phyloP scores from a whole-genome alignment of 768 basidiomycete genomes.

The Suillus americanus region DNA sequence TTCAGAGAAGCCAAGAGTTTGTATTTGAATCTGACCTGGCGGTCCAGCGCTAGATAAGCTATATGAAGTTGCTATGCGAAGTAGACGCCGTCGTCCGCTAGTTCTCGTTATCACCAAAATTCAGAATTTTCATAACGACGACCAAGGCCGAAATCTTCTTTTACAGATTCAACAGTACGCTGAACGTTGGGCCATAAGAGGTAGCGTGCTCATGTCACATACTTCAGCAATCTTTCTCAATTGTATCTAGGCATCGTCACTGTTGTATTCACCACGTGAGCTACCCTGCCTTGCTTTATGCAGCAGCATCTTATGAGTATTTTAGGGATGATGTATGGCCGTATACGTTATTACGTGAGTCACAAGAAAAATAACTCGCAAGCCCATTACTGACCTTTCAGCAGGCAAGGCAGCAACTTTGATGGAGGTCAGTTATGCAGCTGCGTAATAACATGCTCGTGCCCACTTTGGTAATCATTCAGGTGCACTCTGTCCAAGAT shows the following conservation, averaged over 20 bases:
- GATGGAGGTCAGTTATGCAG: conserved; percentile 55
- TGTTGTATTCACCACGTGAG: conserved; percentile 75
- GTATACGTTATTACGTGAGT: conserved; percentile 63
- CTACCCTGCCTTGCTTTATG: conserved; percentile 13
- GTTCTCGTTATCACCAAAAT: conserved; percentile 83
- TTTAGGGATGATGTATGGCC: conserved; percentile 85
- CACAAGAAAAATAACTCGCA: conserved; percentile 11
- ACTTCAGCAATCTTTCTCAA: conserved; percentile 5
- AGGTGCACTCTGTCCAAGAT: conserved; percentile 75
- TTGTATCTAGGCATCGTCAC: conserved; percentile 61
- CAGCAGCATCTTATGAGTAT: conserved; percentile 17
- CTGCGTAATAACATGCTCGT: not conserved
- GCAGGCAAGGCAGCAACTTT: conserved; percentile 68
- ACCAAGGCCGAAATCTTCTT: conserved; percentile 75
- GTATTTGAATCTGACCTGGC: not conserved
- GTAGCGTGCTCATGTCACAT: conserved; percentile 32
- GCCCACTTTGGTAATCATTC: conserved; percentile 3
- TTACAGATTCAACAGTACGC: conserved; percentile 84
- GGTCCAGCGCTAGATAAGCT: conserved; percentile 71
- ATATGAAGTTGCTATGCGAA: conserved; percentile 79
- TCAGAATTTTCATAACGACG: conserved; percentile 74
- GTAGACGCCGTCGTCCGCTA: conserved; percentile 62
- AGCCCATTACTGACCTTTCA: conserved; percentile 13
- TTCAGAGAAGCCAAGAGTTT: not conserved
- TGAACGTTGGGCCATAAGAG: conserved; percentile 82